Conservation (phyloP, 192 early-diverging fungal genomes). For the Coemansia sp. region DNA sequence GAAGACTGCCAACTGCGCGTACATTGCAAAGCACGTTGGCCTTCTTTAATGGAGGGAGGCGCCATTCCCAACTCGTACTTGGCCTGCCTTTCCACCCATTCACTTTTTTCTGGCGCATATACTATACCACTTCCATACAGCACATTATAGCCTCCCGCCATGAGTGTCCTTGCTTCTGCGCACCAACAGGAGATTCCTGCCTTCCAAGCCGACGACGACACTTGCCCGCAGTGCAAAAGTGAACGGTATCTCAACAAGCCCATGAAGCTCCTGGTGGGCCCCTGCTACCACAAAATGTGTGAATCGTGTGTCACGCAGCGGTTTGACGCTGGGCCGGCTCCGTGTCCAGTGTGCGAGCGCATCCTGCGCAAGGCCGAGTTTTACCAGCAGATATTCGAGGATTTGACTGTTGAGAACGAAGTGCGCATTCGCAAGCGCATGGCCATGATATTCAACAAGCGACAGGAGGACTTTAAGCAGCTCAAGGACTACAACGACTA, state of each 20-base stretch:
- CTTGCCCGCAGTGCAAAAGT: conserved; percentile 78
- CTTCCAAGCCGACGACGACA: conserved; percentile 28
- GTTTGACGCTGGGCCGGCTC: conserved; percentile 80
- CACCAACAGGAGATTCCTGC: conserved; percentile 32
- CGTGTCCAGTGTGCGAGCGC: conserved; percentile 83
- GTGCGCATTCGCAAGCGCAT: conserved; percentile 76
- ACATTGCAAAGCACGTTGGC: too few relatives aligned
- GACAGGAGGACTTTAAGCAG: conserved; percentile 80
- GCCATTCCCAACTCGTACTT: too few relatives aligned
- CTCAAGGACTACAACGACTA: conserved; percentile 83
- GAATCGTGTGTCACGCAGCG: conserved; percentile 83
- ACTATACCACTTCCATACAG: neutral
- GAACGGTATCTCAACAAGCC: conserved; percentile 80
- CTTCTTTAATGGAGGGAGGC: too few relatives aligned
- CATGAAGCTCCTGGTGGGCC: conserved; percentile 85
- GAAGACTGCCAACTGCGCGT: too few relatives aligned
- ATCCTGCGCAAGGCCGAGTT: conserved; percentile 81
- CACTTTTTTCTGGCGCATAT: neutral
- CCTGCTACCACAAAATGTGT: conserved; percentile 97
- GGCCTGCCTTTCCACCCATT: neutral
- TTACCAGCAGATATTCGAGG: conserved; percentile 87
- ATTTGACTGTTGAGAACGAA: conserved; percentile 92
- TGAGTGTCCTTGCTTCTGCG: conserved; percentile 41
- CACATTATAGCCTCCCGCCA: neutral
- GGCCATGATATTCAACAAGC: conserved; percentile 78